Base-by-base conservation (phyloP, 2,329 filamentous ascomycete genomes). In the Teratosphaeria gauchensis region DNA sequence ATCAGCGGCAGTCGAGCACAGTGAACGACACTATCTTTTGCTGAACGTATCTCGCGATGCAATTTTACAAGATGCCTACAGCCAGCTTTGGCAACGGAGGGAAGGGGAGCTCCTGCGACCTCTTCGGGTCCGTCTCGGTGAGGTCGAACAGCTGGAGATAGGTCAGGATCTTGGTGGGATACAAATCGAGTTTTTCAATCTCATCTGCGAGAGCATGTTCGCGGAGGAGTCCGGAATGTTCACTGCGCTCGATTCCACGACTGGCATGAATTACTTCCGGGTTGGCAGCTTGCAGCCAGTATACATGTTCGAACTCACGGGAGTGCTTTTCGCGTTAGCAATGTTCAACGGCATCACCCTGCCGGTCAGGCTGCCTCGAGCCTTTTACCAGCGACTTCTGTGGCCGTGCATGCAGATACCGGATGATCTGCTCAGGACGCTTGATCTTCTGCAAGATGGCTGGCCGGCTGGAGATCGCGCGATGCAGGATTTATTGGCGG, bases 131-230 rank as follows among this genome's bases (percentile, higher is more conserved):
- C 86, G 90, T 55, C 83, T 97, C 59, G 91, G 91, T 3, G 87
- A 72, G 14, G 61, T 90, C 69, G 86, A 90, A 35, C 80, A 80
- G 56, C 90, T 90, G 32, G 94, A 97, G 72, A 86, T 95, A 71
- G 94, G 94, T 0, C 84, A 95, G 35, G 94, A 99, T 72, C 90
- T 92, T 54, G 94, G 94, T 51, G 94, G 94, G 62, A 92, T 99
- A 1, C 92, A 96, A 66, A 92, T 96, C 71, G 94, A 99, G 63
- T 97, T 96, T 71, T 97, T 99, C 75, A 85, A 90, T 16, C 75
- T 96, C 31, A 85, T 89, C 19, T 85, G 96, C 65, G 84, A 84
- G 0, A 87, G 95, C 68, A 89, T 88, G 3, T 80, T 97, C 53
- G 81, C 90, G 65, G 87, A 90, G 4, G 81, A 85, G 51, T 90